Percentiles rank a stretch among this genome's conserved stretches.
Evolutionary conservation across 2,329 filamentous ascomycete genomes (phyloP).

Genomic region (Tetracladium maxilliforme): DNA sequence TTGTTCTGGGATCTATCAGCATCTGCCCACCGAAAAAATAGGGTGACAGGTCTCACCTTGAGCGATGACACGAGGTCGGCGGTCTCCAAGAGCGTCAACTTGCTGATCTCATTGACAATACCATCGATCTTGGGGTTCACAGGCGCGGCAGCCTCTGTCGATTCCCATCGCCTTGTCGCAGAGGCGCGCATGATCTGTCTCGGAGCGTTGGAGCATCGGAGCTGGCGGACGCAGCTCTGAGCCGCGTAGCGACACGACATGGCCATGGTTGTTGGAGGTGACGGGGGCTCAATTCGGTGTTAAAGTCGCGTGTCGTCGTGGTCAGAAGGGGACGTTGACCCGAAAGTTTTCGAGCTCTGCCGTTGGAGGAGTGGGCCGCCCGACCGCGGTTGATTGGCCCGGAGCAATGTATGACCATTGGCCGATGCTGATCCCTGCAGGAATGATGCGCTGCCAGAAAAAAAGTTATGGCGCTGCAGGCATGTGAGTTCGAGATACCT

Average conservation of each 20-base stretch:
- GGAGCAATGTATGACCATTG: no score
- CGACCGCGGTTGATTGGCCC: not conserved
- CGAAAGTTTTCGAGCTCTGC: slow-evolving; percentile 1
- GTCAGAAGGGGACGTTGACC: slow-evolving; percentile 3
- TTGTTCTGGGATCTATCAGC: slow-evolving; percentile 43
- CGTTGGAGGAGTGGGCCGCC: not conserved
- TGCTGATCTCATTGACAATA: slow-evolving; percentile 97
- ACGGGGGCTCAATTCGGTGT: no score
- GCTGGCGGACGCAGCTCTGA: slow-evolving; percentile 48
- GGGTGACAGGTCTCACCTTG: slow-evolving; percentile 49
- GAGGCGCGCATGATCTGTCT: slow-evolving; percentile 33
- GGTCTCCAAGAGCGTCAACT: slow-evolving; percentile 94
- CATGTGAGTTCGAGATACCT: no score
- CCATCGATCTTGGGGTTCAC: slow-evolving; percentile 80
- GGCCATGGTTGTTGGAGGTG: slow-evolving; percentile 33
- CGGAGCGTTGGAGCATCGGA: slow-evolving; percentile 33
- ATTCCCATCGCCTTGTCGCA: slow-evolving; percentile 65
- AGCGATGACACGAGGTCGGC: slow-evolving; percentile 87
- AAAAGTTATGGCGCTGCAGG: slow-evolving; percentile 1
- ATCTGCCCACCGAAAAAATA: not conserved
- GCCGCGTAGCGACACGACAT: slow-evolving; percentile 48
- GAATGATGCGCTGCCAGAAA: slow-evolving; percentile 1
- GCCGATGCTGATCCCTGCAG: no score
- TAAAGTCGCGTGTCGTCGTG: no score
- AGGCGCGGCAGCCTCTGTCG: slow-evolving; percentile 54